A percentile compares a stretch with the other conserved stretches of the same genome.
These are phyloP conservation scores for Tilletia caries DNA, from an alignment of 1,284 basidiomycete species.

Conservation along the genomic window DNA sequence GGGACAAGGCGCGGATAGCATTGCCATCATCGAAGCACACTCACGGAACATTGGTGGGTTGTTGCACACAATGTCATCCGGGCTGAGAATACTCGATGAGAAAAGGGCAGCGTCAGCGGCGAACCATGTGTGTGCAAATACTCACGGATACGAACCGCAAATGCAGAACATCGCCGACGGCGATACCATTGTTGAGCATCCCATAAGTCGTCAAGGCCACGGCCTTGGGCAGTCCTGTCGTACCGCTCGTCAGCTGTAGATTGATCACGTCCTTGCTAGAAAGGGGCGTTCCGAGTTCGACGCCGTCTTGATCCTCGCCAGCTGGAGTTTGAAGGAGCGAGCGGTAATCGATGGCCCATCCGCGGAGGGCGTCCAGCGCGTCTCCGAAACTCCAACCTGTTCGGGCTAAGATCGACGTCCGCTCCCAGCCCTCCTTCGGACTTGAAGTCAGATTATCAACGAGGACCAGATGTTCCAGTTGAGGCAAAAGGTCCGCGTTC, in stretches of 20 bases:
- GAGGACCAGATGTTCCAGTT: constrained; percentile 67
- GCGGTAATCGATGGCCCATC: constrained; percentile 31
- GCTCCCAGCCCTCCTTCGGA: constrained; percentile 32
- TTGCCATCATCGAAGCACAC: background rate
- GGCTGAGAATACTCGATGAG: no score
- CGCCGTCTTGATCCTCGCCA: constrained; percentile 57
- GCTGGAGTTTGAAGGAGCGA: constrained; percentile 56
- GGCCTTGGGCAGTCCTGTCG: constrained; percentile 62
- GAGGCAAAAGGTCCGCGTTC: constrained; percentile 64
- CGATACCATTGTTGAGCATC: constrained; percentile 72
- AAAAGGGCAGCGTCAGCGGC: no score
- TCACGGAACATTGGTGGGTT: constrained; percentile 40
- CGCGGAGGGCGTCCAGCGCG: constrained; percentile 28
- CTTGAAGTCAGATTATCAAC: constrained; percentile 62
- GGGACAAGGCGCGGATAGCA: background rate
- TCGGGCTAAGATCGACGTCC: constrained; percentile 30
- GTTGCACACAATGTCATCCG: constrained; percentile 32
- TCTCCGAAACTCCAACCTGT: constrained; percentile 27
- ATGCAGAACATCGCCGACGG: constrained; percentile 69
- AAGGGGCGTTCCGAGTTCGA: constrained; percentile 37
- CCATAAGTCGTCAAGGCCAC: constrained; percentile 59
- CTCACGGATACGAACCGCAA: constrained; percentile 58
- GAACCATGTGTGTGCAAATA: no score
- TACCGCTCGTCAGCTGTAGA: constrained; percentile 78
- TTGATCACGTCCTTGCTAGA: constrained; percentile 70